Evolutionary conservation across 495 filamentous ascomycete species (phyloP), one percentile per base, ranked within the genome.

Genomic region (Xylaria scruposa): DNA sequence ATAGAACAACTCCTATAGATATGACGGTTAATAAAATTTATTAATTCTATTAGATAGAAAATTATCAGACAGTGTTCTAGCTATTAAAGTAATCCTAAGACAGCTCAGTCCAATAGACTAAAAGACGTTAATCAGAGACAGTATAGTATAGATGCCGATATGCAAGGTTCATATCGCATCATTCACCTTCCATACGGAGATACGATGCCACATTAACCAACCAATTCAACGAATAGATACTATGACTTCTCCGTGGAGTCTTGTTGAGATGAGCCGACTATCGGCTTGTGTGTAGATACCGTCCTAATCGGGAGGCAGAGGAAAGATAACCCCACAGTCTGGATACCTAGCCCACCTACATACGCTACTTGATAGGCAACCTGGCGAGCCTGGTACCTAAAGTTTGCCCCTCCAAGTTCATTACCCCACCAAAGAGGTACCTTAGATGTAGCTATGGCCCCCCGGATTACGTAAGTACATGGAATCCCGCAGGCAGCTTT

Each of bases 121-220:
- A 13, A 3, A 42, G 29, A n/a, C 40, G 19, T 29, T 1, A 46
- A 63, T 36, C n/a, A 31, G 36, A 42, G 42, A 56, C 19, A 70
- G 19, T 54, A 51, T 40, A 53, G 70, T 61, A 15, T n/a, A 38
- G 38, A 75, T 77, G 62, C 77, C 77, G 77, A 78, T 63, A 70
- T 70, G 38, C 73, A 77, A 63, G 76, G 71, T 70, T 61, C 67
- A 75, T 74, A 78, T 78, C 75, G 47, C 76, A 70, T 63, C 76
- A 75, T 73, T 72, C 15, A 36, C 53, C 38, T 60, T 68, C 51
- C 24, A 12, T 8, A 59, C 53, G 8, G 36, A 67, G 62, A 66
- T 21, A 26, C 3, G 42, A 12, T 36, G 8, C 29, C 29, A 59
- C 29, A 36, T 19, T 29, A 59, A 21, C 29, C 17, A 36, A 59